Evolutionary conservation across 2,329 filamentous ascomycete species (phyloP), one percentile per base, ranked within the genome.

Genomic region (Fusarium sp.): DNA sequence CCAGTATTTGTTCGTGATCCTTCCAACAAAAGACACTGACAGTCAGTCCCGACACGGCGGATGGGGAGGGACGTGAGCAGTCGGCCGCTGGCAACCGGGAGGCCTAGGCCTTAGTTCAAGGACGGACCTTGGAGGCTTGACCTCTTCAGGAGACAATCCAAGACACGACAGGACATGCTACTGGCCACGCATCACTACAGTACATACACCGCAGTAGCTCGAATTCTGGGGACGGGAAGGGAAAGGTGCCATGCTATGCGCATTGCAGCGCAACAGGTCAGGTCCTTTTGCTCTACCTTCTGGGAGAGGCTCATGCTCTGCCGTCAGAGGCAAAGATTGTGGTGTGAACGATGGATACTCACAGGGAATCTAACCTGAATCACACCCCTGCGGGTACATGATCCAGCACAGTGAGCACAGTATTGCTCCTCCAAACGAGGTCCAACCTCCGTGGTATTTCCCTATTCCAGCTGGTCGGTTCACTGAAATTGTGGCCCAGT

Each of bases 191-290:
- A 73, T 49, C 63, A 66, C 33, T 58, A 31, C 26, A 31, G 33
- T 58, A 38, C 36, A 18, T 38, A 33, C 49, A 45, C n/a, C 49
- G 33, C 51, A 38, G 67, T 74, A 69, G 70, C 59, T 66, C 71
- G 71, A 69, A 58, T 67, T 61, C 71, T 73, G 69, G 73, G 54
- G 62, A 78, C 69, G 62, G 72, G 76, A 77, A 70, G 64, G 76
- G 76, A 65, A 77, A 74, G 70, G 76, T 42, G 72, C 68, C 41
- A 59, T 64, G 63, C 41, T 15, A 62, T 57, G 59, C 31, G n/a
- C 14, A n/a, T n/a, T 61, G 48, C 39, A 18, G 51, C 51, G 59
- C n/a, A 44, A 64, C 35, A 41, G 62, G 60, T 60, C 56, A 63
- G 73, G 73, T 66, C 42, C 72, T 72, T 74, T 71, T 72, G 72